Percentiles rank a stretch among this genome's conserved stretches.
phyloP scores from a whole-genome alignment of 768 basidiomycete genomes.

The Boletus rufocinnamomeus region DNA sequence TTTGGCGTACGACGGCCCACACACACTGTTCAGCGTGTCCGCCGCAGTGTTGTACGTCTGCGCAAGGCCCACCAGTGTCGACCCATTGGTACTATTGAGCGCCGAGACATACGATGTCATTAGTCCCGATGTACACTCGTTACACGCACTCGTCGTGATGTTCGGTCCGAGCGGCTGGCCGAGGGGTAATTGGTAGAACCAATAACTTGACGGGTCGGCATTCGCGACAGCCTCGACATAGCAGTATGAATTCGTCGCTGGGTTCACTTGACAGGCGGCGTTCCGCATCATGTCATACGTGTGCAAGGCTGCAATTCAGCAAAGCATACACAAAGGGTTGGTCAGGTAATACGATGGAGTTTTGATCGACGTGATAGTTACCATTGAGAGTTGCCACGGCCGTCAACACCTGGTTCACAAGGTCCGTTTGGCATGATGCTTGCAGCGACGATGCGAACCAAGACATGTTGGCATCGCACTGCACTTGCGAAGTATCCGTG shows the following conservation, averaged over 20 bases:
- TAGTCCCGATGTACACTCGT: constrained; percentile 59
- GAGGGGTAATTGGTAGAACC: constrained; percentile 69
- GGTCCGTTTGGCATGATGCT: constrained; percentile 55
- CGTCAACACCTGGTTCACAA: constrained; percentile 51
- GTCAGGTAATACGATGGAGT: background rate
- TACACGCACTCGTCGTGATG: constrained; percentile 55
- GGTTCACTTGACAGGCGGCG: constrained; percentile 60
- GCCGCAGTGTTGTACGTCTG: constrained; percentile 53
- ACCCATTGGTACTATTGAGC: constrained; percentile 38
- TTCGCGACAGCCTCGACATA: constrained; percentile 63
- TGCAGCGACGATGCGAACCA: constrained; percentile 56
- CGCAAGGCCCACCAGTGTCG: constrained; percentile 40
- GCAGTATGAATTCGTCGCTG: constrained; percentile 67
- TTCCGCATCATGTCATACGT: constrained; percentile 64
- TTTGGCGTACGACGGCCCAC: constrained; percentile 52
- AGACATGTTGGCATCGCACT: constrained; percentile 69
- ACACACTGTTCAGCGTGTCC: constrained; percentile 45
- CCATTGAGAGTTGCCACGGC: constrained; percentile 58
- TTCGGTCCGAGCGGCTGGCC: constrained; percentile 52
- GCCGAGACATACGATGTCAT: constrained; percentile 56
- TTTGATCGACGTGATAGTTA: constrained; percentile 31
- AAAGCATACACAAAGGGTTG: background rate
- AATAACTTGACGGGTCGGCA: constrained; percentile 64
- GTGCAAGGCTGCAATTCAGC: constrained; percentile 49
- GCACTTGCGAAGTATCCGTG: constrained; percentile 45